Percentiles rank a stretch among this genome's conserved stretches.
phyloP scores from a whole-genome alignment of 768 basidiomycete genomes.

The Leucocoprinus leucothites region DNA sequence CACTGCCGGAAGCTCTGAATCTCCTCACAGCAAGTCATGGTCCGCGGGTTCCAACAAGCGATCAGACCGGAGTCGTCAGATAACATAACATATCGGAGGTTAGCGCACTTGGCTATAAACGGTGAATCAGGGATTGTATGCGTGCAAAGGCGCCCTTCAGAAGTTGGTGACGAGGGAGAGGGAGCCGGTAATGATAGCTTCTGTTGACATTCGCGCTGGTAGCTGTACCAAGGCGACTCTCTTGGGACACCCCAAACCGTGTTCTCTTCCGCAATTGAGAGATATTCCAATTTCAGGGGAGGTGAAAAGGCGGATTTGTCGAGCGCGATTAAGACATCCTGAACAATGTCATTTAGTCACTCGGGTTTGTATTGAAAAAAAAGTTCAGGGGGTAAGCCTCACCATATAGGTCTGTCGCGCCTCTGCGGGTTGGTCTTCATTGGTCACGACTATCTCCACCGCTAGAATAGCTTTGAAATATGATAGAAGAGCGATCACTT shows the following conservation, averaged over 20 bases:
- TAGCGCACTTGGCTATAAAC: conserved; percentile 3
- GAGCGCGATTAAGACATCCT: not conserved
- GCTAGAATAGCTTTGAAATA: conserved; percentile 5
- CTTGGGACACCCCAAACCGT: not conserved
- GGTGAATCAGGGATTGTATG: not conserved
- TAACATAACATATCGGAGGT: conserved; percentile 8
- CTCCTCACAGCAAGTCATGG: not conserved
- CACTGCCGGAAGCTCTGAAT: not conserved
- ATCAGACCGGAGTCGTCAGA: conserved; percentile 2
- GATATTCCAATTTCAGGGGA: conserved; percentile 1
- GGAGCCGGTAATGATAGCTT: not conserved
- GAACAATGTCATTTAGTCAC: not conserved
- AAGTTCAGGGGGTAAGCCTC: not conserved
- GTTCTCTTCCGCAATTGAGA: conserved; percentile 2
- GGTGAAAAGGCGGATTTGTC: conserved; percentile 5
- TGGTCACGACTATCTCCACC: conserved; percentile 5
- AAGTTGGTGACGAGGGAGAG: not conserved
- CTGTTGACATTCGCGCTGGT: not conserved
- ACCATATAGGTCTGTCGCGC: conserved; percentile 3
- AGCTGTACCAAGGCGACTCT: not conserved
- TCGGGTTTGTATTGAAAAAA: not conserved
- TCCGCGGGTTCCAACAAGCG: conserved; percentile 1
- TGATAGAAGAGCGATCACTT: conserved; percentile 1
- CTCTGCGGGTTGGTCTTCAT: not conserved
- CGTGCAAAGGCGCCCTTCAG: too few species aligned